Evolutionary conservation across 306 rosid genomes (phyloP).

Genomic region (Sophora flavescens): DNA sequence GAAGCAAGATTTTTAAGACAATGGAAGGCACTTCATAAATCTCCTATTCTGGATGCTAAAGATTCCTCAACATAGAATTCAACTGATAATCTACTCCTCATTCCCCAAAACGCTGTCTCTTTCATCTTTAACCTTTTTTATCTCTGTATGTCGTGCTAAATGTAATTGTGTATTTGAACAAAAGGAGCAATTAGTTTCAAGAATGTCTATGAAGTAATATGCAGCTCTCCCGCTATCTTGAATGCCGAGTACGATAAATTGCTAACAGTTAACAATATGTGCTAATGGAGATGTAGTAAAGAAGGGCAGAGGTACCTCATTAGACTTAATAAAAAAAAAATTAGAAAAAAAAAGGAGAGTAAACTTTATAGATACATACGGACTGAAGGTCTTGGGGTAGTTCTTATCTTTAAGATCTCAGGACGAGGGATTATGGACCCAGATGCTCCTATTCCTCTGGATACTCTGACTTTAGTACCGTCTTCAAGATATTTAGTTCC

Average conservation of each 20-base stretch:
- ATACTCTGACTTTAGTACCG: slow-evolving; percentile 88
- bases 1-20: slow-evolving; percentile 4
- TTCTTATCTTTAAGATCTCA: slow-evolving; percentile 87
- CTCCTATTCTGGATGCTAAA: background rate
- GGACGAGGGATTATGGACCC: slow-evolving; percentile 91
- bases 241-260: slow-evolving; percentile 17
- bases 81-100: background rate
- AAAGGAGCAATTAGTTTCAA: slow-evolving; percentile 1
- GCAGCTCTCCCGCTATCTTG: background rate
- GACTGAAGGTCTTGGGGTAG: slow-evolving; percentile 83
- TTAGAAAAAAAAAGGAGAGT: background rate
- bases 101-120: background rate
- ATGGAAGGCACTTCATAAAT: slow-evolving; percentile 18
- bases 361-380: slow-evolving; percentile 58
- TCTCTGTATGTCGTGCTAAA: background rate
- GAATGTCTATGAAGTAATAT: background rate
- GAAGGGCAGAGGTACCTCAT: background rate
- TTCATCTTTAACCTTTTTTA: background rate
- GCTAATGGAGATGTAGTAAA: background rate
- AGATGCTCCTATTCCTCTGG: slow-evolving; percentile 86
- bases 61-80: slow-evolving; percentile 17
- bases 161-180: background rate
- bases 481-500: slow-evolving; percentile 90
- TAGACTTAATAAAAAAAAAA: background rate
- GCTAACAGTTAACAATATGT: slow-evolving; percentile 10